phyloP scores from a whole-genome alignment of 1,284 basidiomycete species.

The Mycena citricolor region DNA sequence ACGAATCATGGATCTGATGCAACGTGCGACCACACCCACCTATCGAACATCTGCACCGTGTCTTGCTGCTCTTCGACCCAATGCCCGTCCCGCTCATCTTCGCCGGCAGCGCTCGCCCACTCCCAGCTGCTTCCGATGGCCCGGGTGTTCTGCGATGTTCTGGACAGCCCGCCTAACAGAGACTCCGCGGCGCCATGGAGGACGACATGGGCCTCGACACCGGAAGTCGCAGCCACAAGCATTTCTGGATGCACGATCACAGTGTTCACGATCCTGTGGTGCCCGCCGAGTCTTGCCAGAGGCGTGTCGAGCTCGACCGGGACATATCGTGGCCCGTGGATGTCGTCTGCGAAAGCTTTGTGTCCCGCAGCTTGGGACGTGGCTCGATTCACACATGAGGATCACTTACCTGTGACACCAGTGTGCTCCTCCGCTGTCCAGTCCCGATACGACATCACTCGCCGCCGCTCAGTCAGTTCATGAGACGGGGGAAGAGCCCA shows the following conservation, averaged over 20 bases:
- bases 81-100: conserved; percentile 20
- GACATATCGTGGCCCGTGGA: conserved; percentile 11
- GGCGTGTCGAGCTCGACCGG: conserved; percentile 20
- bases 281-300: conserved; percentile 39
- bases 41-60: conserved; percentile 48
- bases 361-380: too few relatives aligned
- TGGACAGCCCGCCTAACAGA: conserved; percentile 44
- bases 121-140: conserved; percentile 36
- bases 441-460: conserved; percentile 9
- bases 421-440: conserved; percentile 11
- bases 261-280: conserved; percentile 74
- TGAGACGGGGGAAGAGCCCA: conserved; percentile 44
- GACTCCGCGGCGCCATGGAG: conserved; percentile 60
- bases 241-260: conserved; percentile 70
- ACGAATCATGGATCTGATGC: too few relatives aligned
- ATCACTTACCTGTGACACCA: conserved; percentile 11
- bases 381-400: neutral
- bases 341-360: conserved; percentile 13
- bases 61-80: conserved; percentile 37
- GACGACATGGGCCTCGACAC: conserved; percentile 69
- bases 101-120: conserved; percentile 26
- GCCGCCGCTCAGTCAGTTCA: conserved; percentile 11
- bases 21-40: too few relatives aligned
- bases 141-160: conserved; percentile 50
- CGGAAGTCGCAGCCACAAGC: conserved; percentile 63